Base-by-base conservation (phyloP, 768 basidiomycete genomes). In the Cystofilobasidium macerans region DNA sequence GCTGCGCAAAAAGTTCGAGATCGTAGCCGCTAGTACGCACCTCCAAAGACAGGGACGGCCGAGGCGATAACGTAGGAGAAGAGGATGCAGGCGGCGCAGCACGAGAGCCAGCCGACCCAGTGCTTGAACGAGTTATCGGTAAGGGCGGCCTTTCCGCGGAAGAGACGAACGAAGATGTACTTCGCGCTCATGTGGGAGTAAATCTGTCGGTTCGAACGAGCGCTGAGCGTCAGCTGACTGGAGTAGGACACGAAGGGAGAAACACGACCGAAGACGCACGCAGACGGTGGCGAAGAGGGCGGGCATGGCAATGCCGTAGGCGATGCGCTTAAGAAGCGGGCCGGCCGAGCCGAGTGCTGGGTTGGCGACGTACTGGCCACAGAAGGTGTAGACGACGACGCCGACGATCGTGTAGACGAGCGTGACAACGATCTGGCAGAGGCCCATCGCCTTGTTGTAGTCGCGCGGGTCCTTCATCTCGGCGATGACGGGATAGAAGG, bases 301-400 rank as follows among this genome's bases (percentile, higher is more conserved):
- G 13, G 70, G 71, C 1, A 72, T 47, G 22, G 69, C 71, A 47
- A 73, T 63, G 26, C 71, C 71, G 67, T 73, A 72, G 13, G 35
- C 35, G 62, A 73, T 65, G 20, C 65, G 70, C 69, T 73, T 72
- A 61, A 73, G 53, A 13, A 70, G 57, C 14, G 62, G 65, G 18
- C 74, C 74, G 20, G 74, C 74, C 6, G 71, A 70, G 5, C 74
- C 74, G 33, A 75, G 72, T 0, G 74, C 73, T 11, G 74, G 74
- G 9, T 70, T 71, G 22, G 74, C 70, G 43, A 73, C 69, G 54
- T 63, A 68, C 51, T 62, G 67, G 24, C 67, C 67, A 33, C 51
- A 47, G 54, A 45, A 71, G 58, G 57, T 69, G 58, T 65, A 71
- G 35, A 71, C 64, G 47, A 72, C 71, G 22, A 33, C 16, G 51